phyloP scores from a whole-genome alignment of 768 basidiomycete genomes.

The Coprinellus micaceus region DNA sequence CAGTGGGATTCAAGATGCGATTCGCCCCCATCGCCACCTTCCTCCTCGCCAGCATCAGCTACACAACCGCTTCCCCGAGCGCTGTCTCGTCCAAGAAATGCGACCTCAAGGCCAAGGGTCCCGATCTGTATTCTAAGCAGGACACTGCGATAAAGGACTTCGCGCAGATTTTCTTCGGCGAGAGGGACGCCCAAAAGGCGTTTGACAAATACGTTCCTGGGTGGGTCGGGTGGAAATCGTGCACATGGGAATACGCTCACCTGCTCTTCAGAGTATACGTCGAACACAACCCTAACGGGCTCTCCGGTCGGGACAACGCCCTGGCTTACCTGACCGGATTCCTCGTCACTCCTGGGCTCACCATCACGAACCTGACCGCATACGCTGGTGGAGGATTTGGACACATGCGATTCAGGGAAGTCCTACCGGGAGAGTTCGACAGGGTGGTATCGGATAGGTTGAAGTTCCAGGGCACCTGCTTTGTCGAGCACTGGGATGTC shows the following conservation, averaged over 20 bases:
- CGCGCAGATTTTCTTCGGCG: not conserved
- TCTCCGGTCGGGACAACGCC: slow-evolving; percentile 2
- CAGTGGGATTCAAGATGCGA: not conserved
- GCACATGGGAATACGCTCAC: too few relatives aligned
- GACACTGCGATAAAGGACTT: not conserved
- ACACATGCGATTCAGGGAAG: not conserved
- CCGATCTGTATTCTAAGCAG: not conserved
- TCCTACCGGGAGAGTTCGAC: not conserved
- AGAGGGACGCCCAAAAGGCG: not conserved
- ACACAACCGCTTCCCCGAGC: too few relatives aligned
- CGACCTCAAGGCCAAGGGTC: not conserved
- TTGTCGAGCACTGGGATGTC: slow-evolving; percentile 4
- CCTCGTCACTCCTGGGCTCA: not conserved
- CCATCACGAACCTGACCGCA: not conserved
- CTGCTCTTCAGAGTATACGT: not conserved
- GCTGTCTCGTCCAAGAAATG: not conserved
- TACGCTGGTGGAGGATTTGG: slow-evolving; percentile 1
- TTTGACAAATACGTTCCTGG: slow-evolving; percentile 2
- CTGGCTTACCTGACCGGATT: not conserved
- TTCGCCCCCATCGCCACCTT: not conserved
- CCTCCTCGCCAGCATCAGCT: not conserved
- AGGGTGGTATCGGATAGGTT: not conserved
- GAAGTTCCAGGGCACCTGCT: slow-evolving; percentile 1
- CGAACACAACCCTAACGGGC: not conserved
- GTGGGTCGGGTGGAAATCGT: too few relatives aligned